Evolutionary conservation across 306 rosid genomes (phyloP).

Genomic region (peach (Prunus persica)): DNA sequence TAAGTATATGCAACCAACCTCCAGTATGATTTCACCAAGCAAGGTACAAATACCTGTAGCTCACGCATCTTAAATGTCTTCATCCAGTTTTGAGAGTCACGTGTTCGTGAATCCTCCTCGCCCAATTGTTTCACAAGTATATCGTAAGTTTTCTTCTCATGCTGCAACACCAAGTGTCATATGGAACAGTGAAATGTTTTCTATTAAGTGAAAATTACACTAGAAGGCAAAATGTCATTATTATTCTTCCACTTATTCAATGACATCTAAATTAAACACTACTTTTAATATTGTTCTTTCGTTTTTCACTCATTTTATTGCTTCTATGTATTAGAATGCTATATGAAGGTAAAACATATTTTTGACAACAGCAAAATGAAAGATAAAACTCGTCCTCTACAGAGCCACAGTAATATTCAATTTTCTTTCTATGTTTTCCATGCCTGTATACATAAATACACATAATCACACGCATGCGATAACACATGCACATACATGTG

Average conservation of each 20-base stretch:
- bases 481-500: too few relatives aligned
- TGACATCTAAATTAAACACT: not conserved
- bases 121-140: slow-evolving; percentile 97
- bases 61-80: slow-evolving; percentile 96
- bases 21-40: not conserved
- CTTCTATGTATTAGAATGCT: not conserved
- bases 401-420: too few relatives aligned
- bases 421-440: too few relatives aligned
- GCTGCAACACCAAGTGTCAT: slow-evolving; percentile 45
- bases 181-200: not conserved
- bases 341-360: not conserved
- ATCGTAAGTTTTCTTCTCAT: slow-evolving; percentile 92
- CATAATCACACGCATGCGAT: too few relatives aligned
- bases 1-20: not conserved
- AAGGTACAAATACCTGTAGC: slow-evolving; percentile 54
- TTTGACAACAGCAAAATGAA: too few relatives aligned
- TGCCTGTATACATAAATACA: too few relatives aligned
- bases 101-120: slow-evolving; percentile 92
- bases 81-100: slow-evolving; percentile 95
- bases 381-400: too few relatives aligned
- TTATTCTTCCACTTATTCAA: not conserved
- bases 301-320: too few relatives aligned
- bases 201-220: not conserved
- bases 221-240: not conserved
- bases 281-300: too few relatives aligned